Conservation (phyloP, 768 basidiomycete genomes). For the Xanthoconium stramineum region DNA sequence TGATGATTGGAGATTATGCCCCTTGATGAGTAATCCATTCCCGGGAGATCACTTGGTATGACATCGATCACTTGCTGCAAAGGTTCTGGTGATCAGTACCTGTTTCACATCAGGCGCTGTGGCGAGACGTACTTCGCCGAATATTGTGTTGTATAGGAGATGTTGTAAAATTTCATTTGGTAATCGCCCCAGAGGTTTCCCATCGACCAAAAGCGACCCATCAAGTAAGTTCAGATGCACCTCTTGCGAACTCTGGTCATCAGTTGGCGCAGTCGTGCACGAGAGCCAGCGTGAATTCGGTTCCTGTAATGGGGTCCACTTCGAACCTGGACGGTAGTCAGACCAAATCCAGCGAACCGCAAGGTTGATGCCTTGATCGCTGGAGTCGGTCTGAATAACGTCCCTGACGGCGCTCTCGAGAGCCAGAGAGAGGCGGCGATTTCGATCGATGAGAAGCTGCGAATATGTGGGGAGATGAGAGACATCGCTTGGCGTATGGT, state of each 20-base stretch:
- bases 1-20: slow-evolving; percentile 13
- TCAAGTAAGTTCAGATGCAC: slow-evolving; percentile 24
- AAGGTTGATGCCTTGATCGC: slow-evolving; percentile 13
- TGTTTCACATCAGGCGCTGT: neutral
- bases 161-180: slow-evolving; percentile 19
- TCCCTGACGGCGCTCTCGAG: slow-evolving; percentile 15
- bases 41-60: slow-evolving; percentile 15
- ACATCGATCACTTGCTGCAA: slow-evolving; percentile 16
- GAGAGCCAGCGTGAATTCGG: slow-evolving; percentile 24
- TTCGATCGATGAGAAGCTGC: slow-evolving; percentile 26
- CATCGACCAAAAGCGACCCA: slow-evolving; percentile 28
- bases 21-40: slow-evolving; percentile 27
- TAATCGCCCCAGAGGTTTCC: slow-evolving; percentile 23
- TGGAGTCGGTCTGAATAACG: neutral
- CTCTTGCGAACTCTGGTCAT: slow-evolving; percentile 14
- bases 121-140: slow-evolving; percentile 17
- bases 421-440: slow-evolving; percentile 27
- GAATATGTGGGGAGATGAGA: slow-evolving; percentile 5
- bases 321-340: slow-evolving; percentile 22
- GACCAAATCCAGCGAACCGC: slow-evolving; percentile 23
- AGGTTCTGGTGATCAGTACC: neutral
- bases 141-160: slow-evolving; percentile 18
- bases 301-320: slow-evolving; percentile 15
- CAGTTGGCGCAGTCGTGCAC: slow-evolving; percentile 11
- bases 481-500: slow-evolving; percentile 17